Percentiles rank a stretch among this genome's conserved stretches.
Evolutionary conservation across 2,329 filamentous ascomycete genomes (phyloP).

Genomic region (Fusarium pseudonygamai): DNA sequence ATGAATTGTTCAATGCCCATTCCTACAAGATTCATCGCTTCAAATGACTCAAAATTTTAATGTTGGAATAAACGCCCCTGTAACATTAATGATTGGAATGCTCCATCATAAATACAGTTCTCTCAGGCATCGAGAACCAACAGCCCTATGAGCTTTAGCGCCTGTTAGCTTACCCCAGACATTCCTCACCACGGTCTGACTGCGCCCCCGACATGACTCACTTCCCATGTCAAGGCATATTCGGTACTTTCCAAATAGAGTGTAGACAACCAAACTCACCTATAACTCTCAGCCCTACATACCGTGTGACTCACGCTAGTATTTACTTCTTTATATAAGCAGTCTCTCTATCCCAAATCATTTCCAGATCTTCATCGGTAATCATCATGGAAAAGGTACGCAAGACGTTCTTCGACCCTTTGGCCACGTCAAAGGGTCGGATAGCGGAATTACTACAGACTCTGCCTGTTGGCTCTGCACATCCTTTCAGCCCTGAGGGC

Average conservation of each 20-base stretch:
- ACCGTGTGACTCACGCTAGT: neutral
- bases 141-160: neutral
- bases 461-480: slow-evolving; percentile 8
- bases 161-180: neutral
- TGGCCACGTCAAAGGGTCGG: slow-evolving; percentile 20
- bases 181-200: neutral
- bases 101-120: neutral
- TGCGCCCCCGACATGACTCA: slow-evolving; percentile 1
- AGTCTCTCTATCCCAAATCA: rapidly evolving
- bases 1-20: neutral
- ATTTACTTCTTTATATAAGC: neutral
- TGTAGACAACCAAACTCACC: neutral
- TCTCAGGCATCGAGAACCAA: neutral
- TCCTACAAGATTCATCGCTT: rapidly evolving
- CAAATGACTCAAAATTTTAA: neutral
- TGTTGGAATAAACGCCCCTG: rapidly evolving
- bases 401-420: slow-evolving; percentile 21
- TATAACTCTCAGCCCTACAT: neutral
- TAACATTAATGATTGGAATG: too few species aligned
- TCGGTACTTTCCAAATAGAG: neutral
- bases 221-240: neutral
- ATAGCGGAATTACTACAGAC: neutral
- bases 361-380: neutral
- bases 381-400: slow-evolving; percentile 18
- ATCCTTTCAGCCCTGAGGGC: slow-evolving; percentile 14